These are phyloP conservation scores for Wickerhamomyces mucosus DNA, from an alignment of 805 yeast species.

Conservation along the genomic window DNA sequence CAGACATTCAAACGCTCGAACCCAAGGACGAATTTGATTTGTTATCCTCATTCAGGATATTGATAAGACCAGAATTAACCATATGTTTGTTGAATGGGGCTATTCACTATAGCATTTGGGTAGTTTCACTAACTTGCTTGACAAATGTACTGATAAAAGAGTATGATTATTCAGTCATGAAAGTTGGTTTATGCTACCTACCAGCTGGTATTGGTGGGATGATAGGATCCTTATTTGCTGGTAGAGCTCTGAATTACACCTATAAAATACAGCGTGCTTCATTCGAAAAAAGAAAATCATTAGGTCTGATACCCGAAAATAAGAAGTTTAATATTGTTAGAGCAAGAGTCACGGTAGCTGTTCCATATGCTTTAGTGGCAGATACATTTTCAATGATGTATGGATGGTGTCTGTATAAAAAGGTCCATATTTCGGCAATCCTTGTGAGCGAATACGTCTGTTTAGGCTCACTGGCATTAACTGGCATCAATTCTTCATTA, in stretches of 20 bases:
- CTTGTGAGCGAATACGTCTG: constrained; percentile 50
- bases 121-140: constrained; percentile 55
- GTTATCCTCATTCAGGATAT: constrained; percentile 33
- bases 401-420: constrained; percentile 61
- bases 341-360: constrained; percentile 41
- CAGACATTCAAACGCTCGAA: neutral
- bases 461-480: constrained; percentile 42
- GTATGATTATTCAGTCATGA: constrained; percentile 41
- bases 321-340: constrained; percentile 39
- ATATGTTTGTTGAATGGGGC: constrained; percentile 48
- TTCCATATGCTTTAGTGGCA: constrained; percentile 30
- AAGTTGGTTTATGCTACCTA: constrained; percentile 60
- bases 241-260: constrained; percentile 41
- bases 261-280: constrained; percentile 24
- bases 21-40: neutral
- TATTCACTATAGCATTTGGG: constrained; percentile 61
- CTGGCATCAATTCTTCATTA: constrained; percentile 52
- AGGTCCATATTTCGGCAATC: constrained; percentile 41
- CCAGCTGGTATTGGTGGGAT: constrained; percentile 63
- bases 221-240: constrained; percentile 46
- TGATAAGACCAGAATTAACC: constrained; percentile 34
- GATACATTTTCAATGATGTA: constrained; percentile 34
- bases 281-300: constrained; percentile 13
- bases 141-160: too few relatives aligned
- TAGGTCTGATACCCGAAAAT: constrained; percentile 13